These are phyloP conservation scores for Beauveria brongniartii DNA, from an alignment of 2,329 filamentous ascomycete species.

Conservation along the genomic window DNA sequence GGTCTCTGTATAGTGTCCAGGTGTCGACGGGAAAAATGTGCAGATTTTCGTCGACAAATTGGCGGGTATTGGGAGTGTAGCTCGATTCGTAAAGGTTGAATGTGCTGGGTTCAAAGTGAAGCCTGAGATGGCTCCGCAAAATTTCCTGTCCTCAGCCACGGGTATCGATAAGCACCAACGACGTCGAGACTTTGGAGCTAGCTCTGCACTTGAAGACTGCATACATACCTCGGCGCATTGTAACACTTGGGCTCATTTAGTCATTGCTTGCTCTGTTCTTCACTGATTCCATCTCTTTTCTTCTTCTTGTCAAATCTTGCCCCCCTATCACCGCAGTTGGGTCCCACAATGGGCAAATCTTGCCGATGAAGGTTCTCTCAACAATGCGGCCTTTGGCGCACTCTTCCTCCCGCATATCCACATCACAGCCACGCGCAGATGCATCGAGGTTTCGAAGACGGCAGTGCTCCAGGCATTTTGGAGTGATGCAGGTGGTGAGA, in stretches of 20 bases:
- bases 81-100: background rate
- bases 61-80: no score
- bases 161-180: constrained; percentile 5
- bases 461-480: background rate
- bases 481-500: constrained; percentile 8
- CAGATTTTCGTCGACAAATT: background rate
- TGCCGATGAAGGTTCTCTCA: constrained; percentile 4
- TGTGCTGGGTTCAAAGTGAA: background rate
- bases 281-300: background rate
- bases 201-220: background rate
- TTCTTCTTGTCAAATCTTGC: background rate
- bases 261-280: background rate
- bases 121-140: constrained; percentile 11
- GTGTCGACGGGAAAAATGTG: background rate
- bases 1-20: background rate
- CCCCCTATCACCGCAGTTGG: background rate
- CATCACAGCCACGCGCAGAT: background rate
- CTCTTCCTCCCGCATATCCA: background rate
- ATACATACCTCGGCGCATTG: constrained; percentile 7
- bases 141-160: background rate
- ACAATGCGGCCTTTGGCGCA: constrained; percentile 6
- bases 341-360: constrained; percentile 1
- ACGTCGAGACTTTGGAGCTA: background rate
- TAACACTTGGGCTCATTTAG: background rate
- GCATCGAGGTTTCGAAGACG: background rate